Evolutionary conservation across 768 basidiomycete species (phyloP).

Genomic region (Boletus sp.): DNA sequence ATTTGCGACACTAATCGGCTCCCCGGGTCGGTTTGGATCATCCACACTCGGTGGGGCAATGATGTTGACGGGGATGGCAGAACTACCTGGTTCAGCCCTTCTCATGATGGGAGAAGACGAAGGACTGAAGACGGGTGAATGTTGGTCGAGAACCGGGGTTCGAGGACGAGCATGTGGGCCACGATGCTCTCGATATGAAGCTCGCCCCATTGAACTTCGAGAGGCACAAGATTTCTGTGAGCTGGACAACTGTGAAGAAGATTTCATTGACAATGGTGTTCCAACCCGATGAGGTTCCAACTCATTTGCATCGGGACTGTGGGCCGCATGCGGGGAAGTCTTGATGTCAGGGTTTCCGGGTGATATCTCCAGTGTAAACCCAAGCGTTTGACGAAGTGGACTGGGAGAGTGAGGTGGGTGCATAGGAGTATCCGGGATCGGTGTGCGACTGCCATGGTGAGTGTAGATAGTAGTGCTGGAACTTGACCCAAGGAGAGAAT

Average conservation of each 20-base stretch:
- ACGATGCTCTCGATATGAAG: slow-evolving; percentile 20
- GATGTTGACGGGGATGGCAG: not conserved
- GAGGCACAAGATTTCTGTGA: slow-evolving; percentile 16
- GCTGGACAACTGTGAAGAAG: slow-evolving; percentile 14
- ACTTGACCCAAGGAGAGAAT: slow-evolving; percentile 1
- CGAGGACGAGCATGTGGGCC: slow-evolving; percentile 14
- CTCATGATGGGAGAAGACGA: not conserved
- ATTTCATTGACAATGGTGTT: slow-evolving; percentile 11
- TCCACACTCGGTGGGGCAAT: slow-evolving; percentile 5
- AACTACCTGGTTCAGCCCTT: not conserved
- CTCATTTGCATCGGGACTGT: not conserved
- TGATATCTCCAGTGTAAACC: not conserved
- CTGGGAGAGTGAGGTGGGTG: not conserved
- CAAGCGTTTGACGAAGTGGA: not conserved
- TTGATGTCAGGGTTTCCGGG: not conserved
- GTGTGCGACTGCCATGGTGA: not conserved
- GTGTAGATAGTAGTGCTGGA: not conserved
- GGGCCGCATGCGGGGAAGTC: not conserved
- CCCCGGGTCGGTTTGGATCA: slow-evolving; percentile 10
- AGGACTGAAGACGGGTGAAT: not conserved
- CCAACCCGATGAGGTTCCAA: slow-evolving; percentile 2
- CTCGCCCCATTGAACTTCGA: slow-evolving; percentile 18
- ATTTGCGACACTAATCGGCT: not conserved
- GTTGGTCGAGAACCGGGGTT: slow-evolving; percentile 1
- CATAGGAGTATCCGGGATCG: not conserved